Base-by-base conservation (phyloP, 1,284 basidiomycete species). In the Irpex lacteus region DNA sequence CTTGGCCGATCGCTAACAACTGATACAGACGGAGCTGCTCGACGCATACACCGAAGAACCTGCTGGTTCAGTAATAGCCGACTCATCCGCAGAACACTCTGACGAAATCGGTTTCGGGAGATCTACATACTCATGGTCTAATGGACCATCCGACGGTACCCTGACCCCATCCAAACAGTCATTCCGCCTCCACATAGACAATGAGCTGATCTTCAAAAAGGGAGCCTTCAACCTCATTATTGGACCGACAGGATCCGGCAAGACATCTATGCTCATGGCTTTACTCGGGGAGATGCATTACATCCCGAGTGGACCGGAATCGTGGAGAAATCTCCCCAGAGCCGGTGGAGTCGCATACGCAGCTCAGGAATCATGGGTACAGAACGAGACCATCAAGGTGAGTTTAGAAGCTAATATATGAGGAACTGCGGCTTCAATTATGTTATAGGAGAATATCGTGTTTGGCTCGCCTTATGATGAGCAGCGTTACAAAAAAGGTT, bases 331-430 rank as follows among this genome's bases (percentile, higher is more conserved):
- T 66, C 80, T 92, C 11, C 89, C 90, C 8, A 80, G 89, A 5
- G 74, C 78, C 1, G 82, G 83, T 11, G 89, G 90, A 9, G 82
- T 92, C 4, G 85, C 87, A 0, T 92, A 90, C 74, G 87, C 89
- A 5, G 86, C 89, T 0, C 90, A 93, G 73, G 89, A 91, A 70
- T 86, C 88, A 3, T 93, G 90, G 90, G 86, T 87, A 4, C 79
- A 82, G 65, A 87, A 85, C 66, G 78, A 77, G 66, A 82, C 81
- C 0, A 80, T 82, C 63, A 75, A 75, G 65, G 78, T 77, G 61
- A 59, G 70, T 61, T 6, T 40, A 5, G n/a, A 9, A 7, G 5
- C 0, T 44, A 8, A 26, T 5, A 6, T 8, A 26, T 36, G 60
- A 4, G 9, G 52, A 2, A 4, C 15, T 15, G 13, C 5, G 52